Percentiles rank a stretch among this genome's conserved stretches.
These are phyloP conservation scores for Hericium coralloides DNA, from an alignment of 768 basidiomycete species.

Conservation along the genomic window DNA sequence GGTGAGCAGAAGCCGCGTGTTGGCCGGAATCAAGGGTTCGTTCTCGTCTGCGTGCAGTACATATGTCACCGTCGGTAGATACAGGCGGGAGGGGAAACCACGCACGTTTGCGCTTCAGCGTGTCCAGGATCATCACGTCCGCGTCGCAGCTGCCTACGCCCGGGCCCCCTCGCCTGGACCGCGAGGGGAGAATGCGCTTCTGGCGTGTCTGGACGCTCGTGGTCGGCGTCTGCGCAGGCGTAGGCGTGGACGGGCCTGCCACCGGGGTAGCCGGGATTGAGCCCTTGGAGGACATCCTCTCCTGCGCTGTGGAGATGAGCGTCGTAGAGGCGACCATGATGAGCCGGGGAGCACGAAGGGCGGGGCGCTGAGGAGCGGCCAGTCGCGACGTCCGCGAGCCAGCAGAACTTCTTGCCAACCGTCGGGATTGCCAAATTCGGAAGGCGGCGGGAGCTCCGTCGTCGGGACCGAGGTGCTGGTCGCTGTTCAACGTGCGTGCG, in stretches of 20 bases:
- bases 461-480: background rate
- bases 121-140: conserved; percentile 79
- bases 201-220: conserved; percentile 34
- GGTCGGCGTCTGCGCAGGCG: conserved; percentile 1
- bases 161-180: conserved; percentile 72
- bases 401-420: background rate
- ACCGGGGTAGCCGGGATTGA: background rate
- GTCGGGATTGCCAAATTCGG: background rate
- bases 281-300: background rate
- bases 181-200: conserved; percentile 76
- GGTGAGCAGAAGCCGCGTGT: conserved; percentile 61
- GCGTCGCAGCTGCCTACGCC: conserved; percentile 73
- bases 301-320: background rate
- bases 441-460: background rate
- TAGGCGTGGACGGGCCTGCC: conserved; percentile 1
- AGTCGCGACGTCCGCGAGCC: conserved; percentile 10
- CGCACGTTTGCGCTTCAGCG: conserved; percentile 63
- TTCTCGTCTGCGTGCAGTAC: conserved; percentile 44
- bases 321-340: background rate
- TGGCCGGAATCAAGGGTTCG: conserved; percentile 59
- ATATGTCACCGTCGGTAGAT: background rate
- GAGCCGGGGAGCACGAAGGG: background rate
- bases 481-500: background rate
- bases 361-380: background rate
- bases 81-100: background rate